Evolutionary conservation across 2,329 filamentous ascomycete species (phyloP).

Genomic region (Lojkania enalia): DNA sequence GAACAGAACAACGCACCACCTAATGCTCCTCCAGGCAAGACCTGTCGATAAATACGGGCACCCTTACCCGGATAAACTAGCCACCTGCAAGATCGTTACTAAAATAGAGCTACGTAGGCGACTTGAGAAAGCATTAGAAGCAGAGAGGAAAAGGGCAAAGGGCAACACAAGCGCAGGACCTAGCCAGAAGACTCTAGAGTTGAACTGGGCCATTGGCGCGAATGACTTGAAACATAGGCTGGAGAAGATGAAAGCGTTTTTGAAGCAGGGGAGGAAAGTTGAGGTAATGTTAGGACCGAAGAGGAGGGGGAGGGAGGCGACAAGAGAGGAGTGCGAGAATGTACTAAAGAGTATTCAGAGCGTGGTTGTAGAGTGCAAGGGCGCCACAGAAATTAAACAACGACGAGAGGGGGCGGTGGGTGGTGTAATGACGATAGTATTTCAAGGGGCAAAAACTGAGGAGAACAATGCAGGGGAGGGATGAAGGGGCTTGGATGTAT

Average conservation of each 20-base stretch:
- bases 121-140: conserved; percentile 51
- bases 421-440: conserved; percentile 36
- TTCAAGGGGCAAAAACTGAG: conserved; percentile 28
- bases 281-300: conserved; percentile 73
- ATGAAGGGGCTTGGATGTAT: no score
- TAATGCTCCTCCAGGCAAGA: conserved; percentile 53
- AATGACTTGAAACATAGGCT: conserved; percentile 70
- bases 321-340: conserved; percentile 58
- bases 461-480: conserved; percentile 8
- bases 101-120: conserved; percentile 55
- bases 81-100: conserved; percentile 73
- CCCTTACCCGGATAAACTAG: conserved; percentile 49
- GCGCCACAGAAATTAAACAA: conserved; percentile 28
- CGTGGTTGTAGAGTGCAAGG: conserved; percentile 45
- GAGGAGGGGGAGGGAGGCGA: conserved; percentile 63
- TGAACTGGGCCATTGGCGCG: conserved; percentile 82
- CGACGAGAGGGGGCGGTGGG: conserved; percentile 32
- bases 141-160: conserved; percentile 48
- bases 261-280: conserved; percentile 74
- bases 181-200: conserved; percentile 73
- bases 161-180: conserved; percentile 19
- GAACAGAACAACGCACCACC: conserved; percentile 54
- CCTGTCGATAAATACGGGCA: conserved; percentile 24
- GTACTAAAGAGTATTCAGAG: conserved; percentile 59
- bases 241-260: conserved; percentile 63